Conservation (phyloP, 305 asterid species). For the Solanum hybrid region DNA sequence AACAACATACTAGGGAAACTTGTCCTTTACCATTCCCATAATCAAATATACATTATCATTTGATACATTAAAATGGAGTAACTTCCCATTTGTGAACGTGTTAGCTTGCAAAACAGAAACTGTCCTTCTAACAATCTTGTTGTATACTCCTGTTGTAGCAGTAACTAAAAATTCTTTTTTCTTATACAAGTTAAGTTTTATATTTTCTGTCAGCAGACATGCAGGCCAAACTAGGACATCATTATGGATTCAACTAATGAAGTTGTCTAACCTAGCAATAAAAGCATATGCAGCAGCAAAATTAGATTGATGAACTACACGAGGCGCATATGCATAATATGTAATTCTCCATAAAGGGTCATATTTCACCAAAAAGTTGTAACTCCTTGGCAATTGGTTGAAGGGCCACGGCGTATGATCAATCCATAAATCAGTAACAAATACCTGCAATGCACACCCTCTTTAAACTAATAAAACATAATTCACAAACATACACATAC, state of each 20-base stretch:
- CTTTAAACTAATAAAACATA: slow-evolving; percentile 3
- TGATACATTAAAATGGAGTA: background rate
- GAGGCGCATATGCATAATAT: slow-evolving; percentile 74
- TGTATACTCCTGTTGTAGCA: background rate
- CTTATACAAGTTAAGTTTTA: background rate
- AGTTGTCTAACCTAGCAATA: slow-evolving; percentile 61
- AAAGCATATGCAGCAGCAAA: slow-evolving; percentile 87
- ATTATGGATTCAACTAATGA: background rate
- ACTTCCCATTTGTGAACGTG: background rate
- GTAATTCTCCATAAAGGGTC: slow-evolving; percentile 77
- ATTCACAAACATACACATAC: background rate
- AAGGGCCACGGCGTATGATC: slow-evolving; percentile 96
- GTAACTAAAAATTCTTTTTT: background rate
- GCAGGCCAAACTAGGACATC: background rate
- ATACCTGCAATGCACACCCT: slow-evolving; percentile 40
- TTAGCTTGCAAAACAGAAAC: background rate
- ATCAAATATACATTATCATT: background rate
- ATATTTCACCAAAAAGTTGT: slow-evolving; percentile 87
- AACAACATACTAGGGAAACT: background rate
- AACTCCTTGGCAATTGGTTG: slow-evolving; percentile 85
- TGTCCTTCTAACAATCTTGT: background rate
- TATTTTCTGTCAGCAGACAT: too few relatives aligned
- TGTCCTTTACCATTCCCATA: background rate
- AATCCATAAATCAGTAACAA: slow-evolving; percentile 79
- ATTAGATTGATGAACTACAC: slow-evolving; percentile 73